Evolutionary conservation across 495 filamentous ascomycete species (phyloP), one percentile per base, ranked within the genome.

Genomic region (Aspergillus hancockii): DNA sequence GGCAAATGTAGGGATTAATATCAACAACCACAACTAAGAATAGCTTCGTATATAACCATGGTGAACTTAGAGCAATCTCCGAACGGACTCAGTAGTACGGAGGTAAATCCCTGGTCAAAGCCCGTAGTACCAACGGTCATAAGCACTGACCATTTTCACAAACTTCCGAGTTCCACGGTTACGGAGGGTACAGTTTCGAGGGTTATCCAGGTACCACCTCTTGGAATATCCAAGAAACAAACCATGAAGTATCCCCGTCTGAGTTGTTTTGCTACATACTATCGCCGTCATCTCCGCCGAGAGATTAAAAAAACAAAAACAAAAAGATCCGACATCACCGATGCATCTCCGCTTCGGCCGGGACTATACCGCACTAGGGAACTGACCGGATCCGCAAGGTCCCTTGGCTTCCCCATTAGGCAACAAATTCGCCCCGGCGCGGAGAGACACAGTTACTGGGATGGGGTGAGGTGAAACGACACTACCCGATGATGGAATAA

Each of bases 331-430:
- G 28, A n/a, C 43, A 45, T 16, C 36, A 49, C 59, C 59, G 59
- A 62, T 28, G 40, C 38, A 62, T 36, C 8, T 18, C 59, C 59
- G 59, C 32, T 52, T 63, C 60, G 60, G 60, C 60, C 60, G 60
- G 51, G 54, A 43, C 51, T 16, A 58, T 43, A 52, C 55, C 46
- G 14, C 14, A 51, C 23, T 8, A 0, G 36, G 55, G 0, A 13
- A 13, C 9, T 7, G 16, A 16, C 19, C 13, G 25, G 28, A 43
- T 32, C 23, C 57, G 41, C 41, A 12, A 30, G 34, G 32, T 21
- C 3, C 52, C 18, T 32, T 22, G 52, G 38, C 31, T 50, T 60
- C 50, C 58, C 41, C 21, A 43, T 56, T 56, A 46, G 54, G 54
- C 54, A 55, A 52, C 21, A 21, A 52, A 18, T 4, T 19, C n/a